Evolutionary conservation across 2,329 filamentous ascomycete species (phyloP), one percentile per base, ranked within the genome.

Genomic region (Fusarium tjaetaba): DNA sequence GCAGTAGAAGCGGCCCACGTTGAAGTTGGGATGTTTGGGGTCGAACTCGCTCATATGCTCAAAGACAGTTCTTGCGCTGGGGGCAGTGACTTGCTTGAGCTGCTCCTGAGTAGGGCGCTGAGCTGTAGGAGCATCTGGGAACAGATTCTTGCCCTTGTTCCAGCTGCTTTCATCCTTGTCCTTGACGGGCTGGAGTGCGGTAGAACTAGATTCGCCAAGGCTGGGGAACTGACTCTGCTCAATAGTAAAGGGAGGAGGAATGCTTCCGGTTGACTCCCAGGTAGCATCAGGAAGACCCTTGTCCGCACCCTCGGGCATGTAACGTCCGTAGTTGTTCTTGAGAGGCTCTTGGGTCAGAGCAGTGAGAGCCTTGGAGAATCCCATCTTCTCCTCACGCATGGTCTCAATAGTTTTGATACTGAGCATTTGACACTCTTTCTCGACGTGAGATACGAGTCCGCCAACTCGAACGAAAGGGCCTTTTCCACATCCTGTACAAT

Each of bases 1-100:
- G 45, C 86, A 81, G 62, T 78, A 85, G 81, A 90, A 91, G 11
- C 81, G 80, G 4, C 82, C 79, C 2, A 84, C 79, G 46, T 87
- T 84, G 79, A 88, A 91, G 15, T 82, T 80, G 1, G 79, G 79
- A 56, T 85, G 82, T 8, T 82, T 72, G 0, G 90, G 89, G 63
- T 91, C 84, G 41, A 82, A 61, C 8, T 77, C 71, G 28, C 81
- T 79, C 59, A 77, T 63, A 22, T 62, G 60, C 18, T 74, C 70
- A 16, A 69, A 52, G 3, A 51, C 14, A 11, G 53, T 52, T 62
- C 58, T 66, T 11, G 70, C 58, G 13, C 59, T 75, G 11, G 75
- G 73, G 5, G 61, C 45, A 2, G 69, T 63, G 15, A 60, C 66
- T 34, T 61, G 51, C 56, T 70, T 26, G 22, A 75, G 66, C 65